Conservation (phyloP, 305 asterid genomes). For the Fraxinus platypoda region DNA sequence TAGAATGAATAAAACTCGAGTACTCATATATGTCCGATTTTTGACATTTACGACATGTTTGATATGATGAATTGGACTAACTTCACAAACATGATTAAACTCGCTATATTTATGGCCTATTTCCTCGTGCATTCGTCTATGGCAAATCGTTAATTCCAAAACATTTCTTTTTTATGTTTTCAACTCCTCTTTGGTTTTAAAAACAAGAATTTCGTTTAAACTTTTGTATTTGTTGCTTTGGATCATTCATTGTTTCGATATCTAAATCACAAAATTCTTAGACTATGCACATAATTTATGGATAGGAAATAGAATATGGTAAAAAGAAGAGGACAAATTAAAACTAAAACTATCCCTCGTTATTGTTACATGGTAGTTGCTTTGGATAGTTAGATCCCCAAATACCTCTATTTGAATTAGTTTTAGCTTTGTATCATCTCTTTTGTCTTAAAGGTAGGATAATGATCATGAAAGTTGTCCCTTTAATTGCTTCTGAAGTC, state of each 20-base stretch:
- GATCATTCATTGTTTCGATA: background rate
- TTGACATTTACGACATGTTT: background rate
- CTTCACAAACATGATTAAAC: background rate
- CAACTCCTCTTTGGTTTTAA: background rate
- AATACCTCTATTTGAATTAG: background rate
- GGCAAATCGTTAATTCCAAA: background rate
- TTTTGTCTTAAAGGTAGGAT: background rate
- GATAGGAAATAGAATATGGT: background rate
- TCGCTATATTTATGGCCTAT: background rate
- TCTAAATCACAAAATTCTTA: background rate
- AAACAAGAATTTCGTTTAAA: background rate
- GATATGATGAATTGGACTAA: background rate
- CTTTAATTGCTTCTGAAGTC: background rate
- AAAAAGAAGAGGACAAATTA: background rate
- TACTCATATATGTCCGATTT: background rate
- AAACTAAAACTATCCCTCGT: background rate
- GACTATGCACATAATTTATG: background rate
- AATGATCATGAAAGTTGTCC: background rate
- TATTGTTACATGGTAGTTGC: background rate
- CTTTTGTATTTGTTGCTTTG: background rate
- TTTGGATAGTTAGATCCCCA: background rate
- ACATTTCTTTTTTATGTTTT: background rate
- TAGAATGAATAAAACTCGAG: background rate
- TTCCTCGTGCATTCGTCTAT: background rate
- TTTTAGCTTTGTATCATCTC: background rate